Percentiles rank a stretch among this genome's conserved stretches.
Evolutionary conservation across 768 basidiomycete genomes (phyloP).

Genomic region (Podaxis sp.): DNA sequence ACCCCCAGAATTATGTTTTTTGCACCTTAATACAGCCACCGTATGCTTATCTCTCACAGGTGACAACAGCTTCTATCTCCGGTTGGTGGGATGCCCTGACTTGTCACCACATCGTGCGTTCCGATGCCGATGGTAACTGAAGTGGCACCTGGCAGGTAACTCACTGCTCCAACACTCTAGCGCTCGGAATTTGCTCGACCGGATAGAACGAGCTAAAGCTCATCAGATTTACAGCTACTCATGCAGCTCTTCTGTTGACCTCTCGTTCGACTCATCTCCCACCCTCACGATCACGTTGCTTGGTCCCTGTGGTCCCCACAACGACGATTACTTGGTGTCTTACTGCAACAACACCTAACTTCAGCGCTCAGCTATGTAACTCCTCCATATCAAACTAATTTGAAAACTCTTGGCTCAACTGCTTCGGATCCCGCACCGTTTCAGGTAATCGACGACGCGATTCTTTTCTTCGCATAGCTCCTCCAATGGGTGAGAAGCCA

Average conservation of each 20-base stretch:
- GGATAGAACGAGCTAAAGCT: not conserved
- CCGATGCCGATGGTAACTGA: not conserved
- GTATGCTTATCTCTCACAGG: constrained; percentile 9
- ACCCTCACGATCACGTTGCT: no score
- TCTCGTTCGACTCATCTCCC: no score
- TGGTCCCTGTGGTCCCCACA: no score
- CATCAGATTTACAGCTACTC: not conserved
- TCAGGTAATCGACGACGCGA: no score
- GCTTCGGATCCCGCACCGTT: no score
- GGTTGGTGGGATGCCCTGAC: not conserved
- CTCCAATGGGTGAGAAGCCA: not conserved
- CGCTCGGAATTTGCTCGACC: not conserved
- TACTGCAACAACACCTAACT: no score
- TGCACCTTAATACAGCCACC: not conserved
- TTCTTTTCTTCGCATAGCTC: no score
- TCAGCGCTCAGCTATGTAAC: no score
- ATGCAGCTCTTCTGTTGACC: no score
- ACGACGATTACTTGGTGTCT: no score
- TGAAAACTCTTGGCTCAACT: no score
- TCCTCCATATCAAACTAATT: no score
- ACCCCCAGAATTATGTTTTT: not conserved
- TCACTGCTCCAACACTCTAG: not conserved
- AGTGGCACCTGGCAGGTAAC: not conserved
- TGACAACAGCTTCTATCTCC: not conserved
- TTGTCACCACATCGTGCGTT: not conserved